Conservation (phyloP, 2,329 filamentous ascomycete genomes). For the Ascochyta fabae region DNA sequence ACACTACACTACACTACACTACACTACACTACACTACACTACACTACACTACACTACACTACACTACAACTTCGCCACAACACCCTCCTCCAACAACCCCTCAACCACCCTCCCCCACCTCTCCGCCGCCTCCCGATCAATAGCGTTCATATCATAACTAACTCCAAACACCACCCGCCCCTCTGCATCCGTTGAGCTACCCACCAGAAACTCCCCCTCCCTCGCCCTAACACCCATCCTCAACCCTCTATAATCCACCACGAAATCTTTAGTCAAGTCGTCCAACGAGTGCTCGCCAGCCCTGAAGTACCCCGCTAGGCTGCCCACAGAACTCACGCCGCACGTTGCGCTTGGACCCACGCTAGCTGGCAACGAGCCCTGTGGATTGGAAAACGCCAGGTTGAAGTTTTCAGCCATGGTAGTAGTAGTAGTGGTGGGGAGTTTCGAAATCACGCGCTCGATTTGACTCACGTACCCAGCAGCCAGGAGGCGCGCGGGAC, state of each 20-base stretch:
- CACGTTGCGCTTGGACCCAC: slow-evolving; percentile 51
- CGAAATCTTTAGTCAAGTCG: slow-evolving; percentile 42
- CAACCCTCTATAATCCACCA: slow-evolving; percentile 48
- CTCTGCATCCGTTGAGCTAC: slow-evolving; percentile 47
- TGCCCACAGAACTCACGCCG: slow-evolving; percentile 54
- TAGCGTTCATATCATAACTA: slow-evolving; percentile 51
- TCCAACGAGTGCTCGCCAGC: slow-evolving; percentile 30
- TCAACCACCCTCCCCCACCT: slow-evolving; percentile 43
- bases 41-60: too few relatives aligned
- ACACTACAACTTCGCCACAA: slow-evolving; percentile 4
- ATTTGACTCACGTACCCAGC: slow-evolving; percentile 52
- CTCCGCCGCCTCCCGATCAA: slow-evolving; percentile 40
- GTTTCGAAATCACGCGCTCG: slow-evolving; percentile 47
- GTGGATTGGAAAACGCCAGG: slow-evolving; percentile 39
- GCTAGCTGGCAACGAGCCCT: slow-evolving; percentile 46
- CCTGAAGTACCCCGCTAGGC: slow-evolving; percentile 43
- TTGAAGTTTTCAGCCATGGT: slow-evolving; percentile 34
- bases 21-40: too few relatives aligned
- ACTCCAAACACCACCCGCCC: slow-evolving; percentile 49
- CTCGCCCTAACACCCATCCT: slow-evolving; percentile 52
- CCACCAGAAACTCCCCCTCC: slow-evolving; percentile 56
- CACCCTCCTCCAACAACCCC: slow-evolving; percentile 36
- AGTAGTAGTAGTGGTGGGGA: slow-evolving; percentile 20
- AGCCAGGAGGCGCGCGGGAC: slow-evolving; percentile 51
- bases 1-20: too few relatives aligned